Evolutionary conservation across 2,329 filamentous ascomycete genomes (phyloP), one percentile per base, ranked within the genome.

Genomic region (Xylariaceae sp.): DNA sequence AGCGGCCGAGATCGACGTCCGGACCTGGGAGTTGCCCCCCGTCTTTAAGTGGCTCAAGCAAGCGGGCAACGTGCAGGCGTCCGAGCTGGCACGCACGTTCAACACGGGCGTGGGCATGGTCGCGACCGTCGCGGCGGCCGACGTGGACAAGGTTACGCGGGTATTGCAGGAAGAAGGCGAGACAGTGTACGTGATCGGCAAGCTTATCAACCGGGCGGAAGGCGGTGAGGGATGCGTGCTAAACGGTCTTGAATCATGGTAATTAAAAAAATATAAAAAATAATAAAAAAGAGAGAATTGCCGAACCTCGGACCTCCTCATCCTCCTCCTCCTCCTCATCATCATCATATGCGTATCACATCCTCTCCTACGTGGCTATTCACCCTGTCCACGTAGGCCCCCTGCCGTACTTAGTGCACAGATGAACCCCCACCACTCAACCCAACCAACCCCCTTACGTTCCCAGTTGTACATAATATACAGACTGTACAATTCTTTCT

Each of bases 71-170:
- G 85, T 97, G 34, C 81, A 79, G 51, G 78, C 85, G 1, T 68
- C 76, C 7, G 94, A 99, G 75, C 95, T 97, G 81, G 90, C 87
- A 50, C 80, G 91, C 55, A 94, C 91, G 1, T 97, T 96, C 80
- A 99, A 99, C 76, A 91, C 87, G 6, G 94, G 94, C 49, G 76
- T 99, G 44, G 94, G 94, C 46, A 97, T 99, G 91, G 88, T 96
- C 4, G 77, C 91, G 32, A 90, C 91, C 4, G 89, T 96, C 2
- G 81, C 80, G 31, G 75, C 80, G 53, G 78, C 75, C 35, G 80
- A 87, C 62, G 88, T 78, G 1, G 78, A 81, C 4, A 75, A 78
- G 39, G 84, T 89, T 1, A 76, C 76, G 26, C 71, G 76, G 50
- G 74, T 81, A 44, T 74, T 96, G 27, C 77, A 84, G 65, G 76